Percentiles rank a stretch among this genome's conserved stretches.
phyloP scores from a whole-genome alignment of 2,329 filamentous ascomycete species.

The Xylariales sp. region DNA sequence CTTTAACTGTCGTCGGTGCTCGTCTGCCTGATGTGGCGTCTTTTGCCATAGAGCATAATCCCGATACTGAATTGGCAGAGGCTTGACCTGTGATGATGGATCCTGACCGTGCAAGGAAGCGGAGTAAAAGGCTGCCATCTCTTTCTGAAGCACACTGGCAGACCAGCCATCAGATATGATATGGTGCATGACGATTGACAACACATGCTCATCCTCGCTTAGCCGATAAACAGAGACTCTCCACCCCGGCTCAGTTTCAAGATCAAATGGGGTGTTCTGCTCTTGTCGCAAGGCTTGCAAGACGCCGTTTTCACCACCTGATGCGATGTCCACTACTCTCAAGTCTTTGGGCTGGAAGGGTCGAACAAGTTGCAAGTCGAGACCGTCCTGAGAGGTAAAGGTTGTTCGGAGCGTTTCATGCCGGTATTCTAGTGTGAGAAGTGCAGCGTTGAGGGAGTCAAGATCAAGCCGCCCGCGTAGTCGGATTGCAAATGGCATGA shows the following conservation, averaged over 20 bases:
- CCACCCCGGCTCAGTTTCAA: background rate
- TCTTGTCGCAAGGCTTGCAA: background rate
- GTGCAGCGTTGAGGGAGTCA: background rate
- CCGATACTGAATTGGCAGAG: background rate
- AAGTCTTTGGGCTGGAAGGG: background rate
- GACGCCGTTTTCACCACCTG: background rate
- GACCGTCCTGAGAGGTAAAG: background rate
- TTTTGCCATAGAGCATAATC: background rate
- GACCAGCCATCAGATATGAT: background rate
- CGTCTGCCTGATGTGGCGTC: background rate
- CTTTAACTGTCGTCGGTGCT: background rate
- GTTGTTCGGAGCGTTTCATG: background rate
- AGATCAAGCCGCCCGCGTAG: background rate
- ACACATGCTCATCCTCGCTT: background rate
- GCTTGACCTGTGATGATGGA: background rate
- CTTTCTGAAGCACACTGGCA: background rate
- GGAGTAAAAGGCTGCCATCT: background rate
- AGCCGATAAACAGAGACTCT: background rate
- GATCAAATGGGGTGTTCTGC: background rate
- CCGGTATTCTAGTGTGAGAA: background rate
- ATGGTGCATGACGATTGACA: background rate
- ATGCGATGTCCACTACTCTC: background rate
- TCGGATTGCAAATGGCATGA: background rate
- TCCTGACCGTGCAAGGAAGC: background rate
- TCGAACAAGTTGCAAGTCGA: background rate